Evolutionary conservation across 2,329 filamentous ascomycete genomes (phyloP).

Genomic region (Talaromyces sp.): DNA sequence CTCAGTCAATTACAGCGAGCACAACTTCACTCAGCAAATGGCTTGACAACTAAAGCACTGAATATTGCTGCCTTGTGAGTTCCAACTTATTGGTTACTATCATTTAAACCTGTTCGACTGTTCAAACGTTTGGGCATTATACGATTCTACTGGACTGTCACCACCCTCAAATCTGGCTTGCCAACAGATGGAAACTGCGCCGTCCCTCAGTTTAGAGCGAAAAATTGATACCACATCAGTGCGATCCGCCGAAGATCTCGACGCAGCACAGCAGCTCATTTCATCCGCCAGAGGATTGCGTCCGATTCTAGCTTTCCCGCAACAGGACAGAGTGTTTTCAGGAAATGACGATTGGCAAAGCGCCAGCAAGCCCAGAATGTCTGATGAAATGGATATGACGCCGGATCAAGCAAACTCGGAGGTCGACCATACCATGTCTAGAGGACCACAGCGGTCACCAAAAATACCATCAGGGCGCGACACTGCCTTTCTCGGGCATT

Average conservation of each 20-base stretch:
- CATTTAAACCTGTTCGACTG: not conserved
- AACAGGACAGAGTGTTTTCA: not conserved
- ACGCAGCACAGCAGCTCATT: slow-evolving; percentile 48
- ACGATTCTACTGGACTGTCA: not conserved
- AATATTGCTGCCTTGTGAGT: not conserved
- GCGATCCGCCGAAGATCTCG: slow-evolving; percentile 47
- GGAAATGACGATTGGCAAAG: slow-evolving; percentile 21
- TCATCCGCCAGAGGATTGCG: slow-evolving; percentile 46
- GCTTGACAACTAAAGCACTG: not conserved
- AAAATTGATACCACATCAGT: slow-evolving; percentile 35
- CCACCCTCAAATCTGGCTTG: not conserved
- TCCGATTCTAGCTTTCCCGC: slow-evolving; percentile 8
- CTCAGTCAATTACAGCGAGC: not conserved
- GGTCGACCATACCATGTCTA: slow-evolving; percentile 18
- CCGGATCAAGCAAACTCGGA: slow-evolving; percentile 24
- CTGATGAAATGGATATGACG: slow-evolving; percentile 20
- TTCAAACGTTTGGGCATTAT: not conserved
- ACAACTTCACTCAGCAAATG: not conserved
- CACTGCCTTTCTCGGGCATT: slow-evolving; percentile 40
- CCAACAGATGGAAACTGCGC: slow-evolving; percentile 35
- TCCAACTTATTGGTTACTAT: not conserved
- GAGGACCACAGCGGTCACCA: slow-evolving; percentile 31
- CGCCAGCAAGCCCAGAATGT: slow-evolving; percentile 21
- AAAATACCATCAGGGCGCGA: slow-evolving; percentile 33
- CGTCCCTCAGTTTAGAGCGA: slow-evolving; percentile 31